A percentile compares a stretch with the other conserved stretches of the same genome.
Conservation (phyloP, 2,329 filamentous ascomycete genomes). For the Conoideocrella luteorostrata region DNA sequence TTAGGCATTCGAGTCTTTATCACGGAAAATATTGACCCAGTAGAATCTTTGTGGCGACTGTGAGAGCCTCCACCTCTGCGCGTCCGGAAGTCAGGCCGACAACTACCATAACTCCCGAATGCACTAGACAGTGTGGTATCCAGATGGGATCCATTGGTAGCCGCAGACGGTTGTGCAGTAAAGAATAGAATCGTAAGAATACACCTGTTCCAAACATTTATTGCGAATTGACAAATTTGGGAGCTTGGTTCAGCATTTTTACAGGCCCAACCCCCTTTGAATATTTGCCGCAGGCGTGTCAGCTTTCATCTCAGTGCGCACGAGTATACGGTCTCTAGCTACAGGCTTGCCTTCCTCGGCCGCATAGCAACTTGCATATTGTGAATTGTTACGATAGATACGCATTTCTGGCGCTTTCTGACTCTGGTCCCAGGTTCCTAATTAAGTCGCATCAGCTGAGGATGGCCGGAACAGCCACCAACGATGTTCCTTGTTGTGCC, state of each 20-base stretch:
- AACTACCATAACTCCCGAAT: slow-evolving; percentile 6
- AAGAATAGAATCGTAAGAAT: no score
- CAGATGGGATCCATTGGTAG: slow-evolving; percentile 5
- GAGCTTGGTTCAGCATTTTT: no score
- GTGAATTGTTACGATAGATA: no score
- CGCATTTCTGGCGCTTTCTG: neutral
- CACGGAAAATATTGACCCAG: neutral
- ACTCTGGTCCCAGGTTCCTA: neutral
- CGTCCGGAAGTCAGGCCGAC: slow-evolving; percentile 8
- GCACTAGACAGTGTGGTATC: slow-evolving; percentile 5
- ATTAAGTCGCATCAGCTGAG: neutral
- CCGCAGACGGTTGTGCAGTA: neutral
- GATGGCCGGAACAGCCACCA: neutral
- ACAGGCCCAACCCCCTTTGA: no score
- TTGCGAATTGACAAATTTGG: no score
- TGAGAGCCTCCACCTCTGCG: slow-evolving; percentile 6
- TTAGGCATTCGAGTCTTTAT: no score
- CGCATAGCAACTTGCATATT: no score
- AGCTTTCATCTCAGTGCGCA: no score
- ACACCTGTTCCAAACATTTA: no score
- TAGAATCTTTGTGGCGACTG: neutral
- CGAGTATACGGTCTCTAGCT: no score
- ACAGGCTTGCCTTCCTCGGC: no score
- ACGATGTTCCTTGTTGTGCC: slow-evolving; percentile 1
- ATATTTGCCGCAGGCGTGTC: no score